Base-by-base conservation (phyloP, 306 rosid genomes). In the Luffa acutangula region DNA sequence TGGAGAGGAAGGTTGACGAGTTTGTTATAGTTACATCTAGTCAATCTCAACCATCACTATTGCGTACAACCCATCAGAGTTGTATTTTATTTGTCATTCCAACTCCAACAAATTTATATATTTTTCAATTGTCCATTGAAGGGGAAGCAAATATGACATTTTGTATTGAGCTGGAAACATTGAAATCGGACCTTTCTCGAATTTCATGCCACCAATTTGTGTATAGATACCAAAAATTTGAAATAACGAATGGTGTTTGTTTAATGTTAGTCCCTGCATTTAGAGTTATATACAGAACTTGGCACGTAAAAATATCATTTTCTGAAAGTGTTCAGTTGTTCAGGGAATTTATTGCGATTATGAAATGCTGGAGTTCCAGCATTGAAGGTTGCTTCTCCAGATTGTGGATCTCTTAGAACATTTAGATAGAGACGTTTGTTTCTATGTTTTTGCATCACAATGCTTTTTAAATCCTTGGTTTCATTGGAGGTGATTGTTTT, bases 1-100 rank as follows among this genome's bases (percentile, higher is more conserved):
- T 49, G 99, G 99, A 81, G 99, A 96, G 88, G 99, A 96, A 89
- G 99, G 99, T 78, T 95, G 86, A 91, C 4, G 70, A 46, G 58
- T 79, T 79, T 41, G 85, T 80, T 83, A 83, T 83, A 80, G 70
- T 82, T 84, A 78, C 77, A n/a, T 82, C 37, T 78, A 78, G 33
- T 86, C 51, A 80, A 85, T 86, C 89, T 86, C 46, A 80, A 84
- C 85, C 87, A 84, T 60, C 85, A 62, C 78, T 80, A 20, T 53
- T 71, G 62, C 70, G 82, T 79, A 76, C 85, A 79, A 79, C 69
- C 78, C 79, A 33, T 67, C 53, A 64, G 65, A 88, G 79, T 83
- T 84, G 93, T 87, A 81, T 79, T 70, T 81, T 85, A 71, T 83
- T 33, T 75, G 12, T 51, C 77, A 56, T 79, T 84, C 85, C 86